Conservation (phyloP, 768 basidiomycete species). For the Russula griseocarnosa region DNA sequence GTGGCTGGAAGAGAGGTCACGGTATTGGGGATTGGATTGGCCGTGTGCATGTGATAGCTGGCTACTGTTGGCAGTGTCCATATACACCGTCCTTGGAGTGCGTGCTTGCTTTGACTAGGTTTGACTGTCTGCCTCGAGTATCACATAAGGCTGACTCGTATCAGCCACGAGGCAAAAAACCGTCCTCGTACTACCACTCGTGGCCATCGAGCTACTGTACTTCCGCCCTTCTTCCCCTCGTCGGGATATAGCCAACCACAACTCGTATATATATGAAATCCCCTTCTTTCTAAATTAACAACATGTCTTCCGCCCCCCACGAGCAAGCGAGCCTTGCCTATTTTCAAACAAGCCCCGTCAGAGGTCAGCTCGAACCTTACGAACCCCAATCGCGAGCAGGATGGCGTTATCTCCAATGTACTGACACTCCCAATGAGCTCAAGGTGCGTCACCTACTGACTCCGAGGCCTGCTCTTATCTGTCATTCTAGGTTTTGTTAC, state of each 20-base stretch:
- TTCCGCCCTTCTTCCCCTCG: not conserved
- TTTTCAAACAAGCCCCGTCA: constrained; percentile 59
- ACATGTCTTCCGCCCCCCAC: constrained; percentile 23
- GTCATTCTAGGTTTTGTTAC: constrained; percentile 56
- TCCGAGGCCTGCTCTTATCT: constrained; percentile 16
- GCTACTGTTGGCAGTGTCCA: not conserved
- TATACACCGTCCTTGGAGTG: too few species aligned
- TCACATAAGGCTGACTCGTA: constrained; percentile 10
- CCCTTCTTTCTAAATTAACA: not conserved
- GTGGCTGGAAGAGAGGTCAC: not conserved
- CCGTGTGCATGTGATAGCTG: not conserved
- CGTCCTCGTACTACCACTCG: not conserved
- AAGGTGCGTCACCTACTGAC: constrained; percentile 42
- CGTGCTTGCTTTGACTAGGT: too few species aligned
- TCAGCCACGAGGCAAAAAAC: constrained; percentile 18
- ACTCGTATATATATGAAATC: constrained; percentile 7
- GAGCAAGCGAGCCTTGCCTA: constrained; percentile 42
- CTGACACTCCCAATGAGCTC: constrained; percentile 71
- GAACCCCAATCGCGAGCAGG: constrained; percentile 51
- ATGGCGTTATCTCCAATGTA: constrained; percentile 71
- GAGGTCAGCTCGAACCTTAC: constrained; percentile 71
- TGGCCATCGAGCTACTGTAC: not conserved
- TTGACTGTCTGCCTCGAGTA: constrained; percentile 1
- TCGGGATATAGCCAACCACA: not conserved
- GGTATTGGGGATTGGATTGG: not conserved